Evolutionary conservation across 2,329 filamentous ascomycete species (phyloP).

Genomic region (Chaetomium olivaceum): DNA sequence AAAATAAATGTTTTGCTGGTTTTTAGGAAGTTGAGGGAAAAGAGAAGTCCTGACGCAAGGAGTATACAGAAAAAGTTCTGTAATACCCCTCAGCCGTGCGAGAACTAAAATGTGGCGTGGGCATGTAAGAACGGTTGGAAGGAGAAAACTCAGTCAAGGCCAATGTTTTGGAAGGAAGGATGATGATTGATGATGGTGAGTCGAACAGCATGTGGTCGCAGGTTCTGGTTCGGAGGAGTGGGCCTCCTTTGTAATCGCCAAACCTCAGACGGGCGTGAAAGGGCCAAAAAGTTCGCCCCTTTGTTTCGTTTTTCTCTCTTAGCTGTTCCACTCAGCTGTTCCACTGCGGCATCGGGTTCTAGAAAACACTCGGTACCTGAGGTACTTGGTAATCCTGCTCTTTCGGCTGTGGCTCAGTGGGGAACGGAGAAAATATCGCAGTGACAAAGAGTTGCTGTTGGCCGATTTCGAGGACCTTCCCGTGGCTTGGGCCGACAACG

Average conservation of each 20-base stretch:
- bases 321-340: too few species aligned
- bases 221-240: constrained; percentile 11
- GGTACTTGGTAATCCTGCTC: not conserved
- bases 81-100: constrained; percentile 65
- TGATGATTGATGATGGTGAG: constrained; percentile 4
- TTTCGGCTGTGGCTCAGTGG: constrained; percentile 12
- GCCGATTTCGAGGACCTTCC: constrained; percentile 4
- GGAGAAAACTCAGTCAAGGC: constrained; percentile 10
- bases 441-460: constrained; percentile 11
- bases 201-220: not conserved
- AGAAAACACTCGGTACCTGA: too few species aligned
- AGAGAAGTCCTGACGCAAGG: constrained; percentile 60
- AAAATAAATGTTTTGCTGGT: not conserved
- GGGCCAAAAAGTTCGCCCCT: constrained; percentile 22
- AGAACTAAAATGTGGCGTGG: constrained; percentile 38
- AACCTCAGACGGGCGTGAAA: constrained; percentile 6
- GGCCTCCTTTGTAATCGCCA: constrained; percentile 28
- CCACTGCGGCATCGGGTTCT: constrained; percentile 18
- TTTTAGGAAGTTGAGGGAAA: constrained; percentile 12
- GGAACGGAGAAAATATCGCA: constrained; percentile 21
- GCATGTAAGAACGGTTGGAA: constrained; percentile 38
- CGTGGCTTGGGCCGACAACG: constrained; percentile 13
- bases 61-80: constrained; percentile 60
- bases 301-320: not conserved
- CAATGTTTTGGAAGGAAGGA: constrained; percentile 6